These are phyloP conservation scores for Phaeosphaeriaceae sp. DNA, from an alignment of 2,329 filamentous ascomycete genomes.

Conservation along the genomic window DNA sequence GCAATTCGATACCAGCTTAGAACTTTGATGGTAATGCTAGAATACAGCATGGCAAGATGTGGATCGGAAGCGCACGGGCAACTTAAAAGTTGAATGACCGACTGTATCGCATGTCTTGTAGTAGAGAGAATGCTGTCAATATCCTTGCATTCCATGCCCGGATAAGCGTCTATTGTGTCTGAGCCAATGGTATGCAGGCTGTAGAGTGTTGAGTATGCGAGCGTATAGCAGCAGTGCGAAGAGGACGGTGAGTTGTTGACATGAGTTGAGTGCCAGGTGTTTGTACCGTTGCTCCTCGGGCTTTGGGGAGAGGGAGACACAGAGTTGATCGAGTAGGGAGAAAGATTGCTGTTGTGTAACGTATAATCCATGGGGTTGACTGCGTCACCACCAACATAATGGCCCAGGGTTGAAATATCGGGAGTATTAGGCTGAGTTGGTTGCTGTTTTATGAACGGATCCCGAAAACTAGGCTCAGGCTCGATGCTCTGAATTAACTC, in stretches of 20 bases:
- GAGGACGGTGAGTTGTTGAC: conserved; percentile 26
- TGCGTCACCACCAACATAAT: conserved; percentile 32
- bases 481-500: conserved; percentile 27
- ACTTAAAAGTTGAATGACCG: conserved; percentile 35
- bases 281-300: conserved; percentile 16
- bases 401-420: conserved; percentile 34
- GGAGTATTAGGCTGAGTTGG: conserved; percentile 30
- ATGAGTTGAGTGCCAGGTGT: conserved; percentile 20
- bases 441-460: conserved; percentile 37
- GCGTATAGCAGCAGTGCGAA: conserved; percentile 38
- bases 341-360: conserved; percentile 21
- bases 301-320: conserved; percentile 24
- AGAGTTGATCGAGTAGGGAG: conserved; percentile 13
- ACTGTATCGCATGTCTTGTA: conserved; percentile 34
- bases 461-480: conserved; percentile 30
- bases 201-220: conserved; percentile 40
- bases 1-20: conserved; percentile 43
- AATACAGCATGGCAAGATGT: conserved; percentile 45
- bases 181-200: conserved; percentile 33
- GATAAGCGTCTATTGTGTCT: conserved; percentile 18
- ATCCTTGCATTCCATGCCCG: conserved; percentile 25
- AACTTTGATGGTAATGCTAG: conserved; percentile 42
- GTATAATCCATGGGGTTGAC: conserved; percentile 31
- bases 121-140: conserved; percentile 38
- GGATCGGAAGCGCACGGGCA: conserved; percentile 42